Evolutionary conservation across 768 basidiomycete genomes (phyloP), one percentile per base, ranked within the genome.

Genomic region (Russula olivacea): DNA sequence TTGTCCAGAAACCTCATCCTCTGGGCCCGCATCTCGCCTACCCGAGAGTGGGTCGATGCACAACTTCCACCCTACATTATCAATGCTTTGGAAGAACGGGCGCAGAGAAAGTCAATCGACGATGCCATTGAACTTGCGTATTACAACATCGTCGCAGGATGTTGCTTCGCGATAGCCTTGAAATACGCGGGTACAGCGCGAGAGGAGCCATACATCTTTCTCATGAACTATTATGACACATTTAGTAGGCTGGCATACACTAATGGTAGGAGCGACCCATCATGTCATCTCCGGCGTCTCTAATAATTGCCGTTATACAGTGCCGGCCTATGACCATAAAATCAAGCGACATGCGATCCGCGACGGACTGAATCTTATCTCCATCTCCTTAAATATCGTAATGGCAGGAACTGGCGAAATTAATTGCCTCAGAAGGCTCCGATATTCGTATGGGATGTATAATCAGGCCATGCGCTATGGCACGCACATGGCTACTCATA

Each of bases 401-500:
- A 96, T 98, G 92, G 93, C 96, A 2, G 97, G 97, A 11, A 96
- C 94, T 0, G 97, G 97, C 4, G 94, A 98, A 73, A 83, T 98
- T 55, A 89, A 88, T 59, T 92, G 91, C 68, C 78, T 98, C 19
- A 84, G 92, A 21, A 83, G 94, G 23, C 80, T 98, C 14, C 83
- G 97, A 21, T 89, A 91, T 72, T 86, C 90, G 9, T 98, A 93
- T 70, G 96, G 94, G 28, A 87, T 93, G 81, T 86, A 87, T 69
- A 83, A 84, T 61, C 81, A 81, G 58, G 75, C 81, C 55, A 80
- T 83, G 78, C 84, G 88, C 66, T 98, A 95, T 69, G 94, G 94
- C 1, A 85, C 88, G 23, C 93, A 98, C 70, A 85, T 92, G 69
- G 88, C 94, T 5, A 91, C 88, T 0, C 91, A 97, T 73, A 85